Conservation (phyloP, 164 flowering plant species). For the Piper betle region DNA sequence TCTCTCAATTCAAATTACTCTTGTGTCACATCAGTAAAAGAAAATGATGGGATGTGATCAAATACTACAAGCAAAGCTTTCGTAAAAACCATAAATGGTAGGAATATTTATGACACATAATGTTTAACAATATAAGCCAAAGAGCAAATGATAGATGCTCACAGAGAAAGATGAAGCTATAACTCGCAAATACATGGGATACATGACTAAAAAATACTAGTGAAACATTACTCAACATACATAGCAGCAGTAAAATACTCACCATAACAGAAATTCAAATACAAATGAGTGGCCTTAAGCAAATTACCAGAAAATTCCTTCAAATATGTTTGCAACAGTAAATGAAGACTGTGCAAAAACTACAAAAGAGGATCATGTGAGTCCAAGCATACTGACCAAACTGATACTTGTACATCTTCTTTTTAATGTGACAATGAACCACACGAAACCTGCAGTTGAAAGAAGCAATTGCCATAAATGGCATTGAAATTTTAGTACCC, state of each 20-base stretch:
- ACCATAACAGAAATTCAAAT: background rate
- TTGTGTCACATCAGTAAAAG: background rate
- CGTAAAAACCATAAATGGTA: no score
- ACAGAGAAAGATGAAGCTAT: no score
- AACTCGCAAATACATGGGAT: no score
- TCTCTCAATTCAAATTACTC: background rate
- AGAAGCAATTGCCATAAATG: conserved; percentile 2
- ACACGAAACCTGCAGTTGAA: conserved; percentile 63
- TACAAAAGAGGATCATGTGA: conserved; percentile 94
- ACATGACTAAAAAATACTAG: no score
- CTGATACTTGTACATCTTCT: conserved; percentile 98
- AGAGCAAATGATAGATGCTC: no score
- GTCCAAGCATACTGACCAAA: conserved; percentile 99
- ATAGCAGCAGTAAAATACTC: background rate
- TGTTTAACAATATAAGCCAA: no score
- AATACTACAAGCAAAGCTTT: no score
- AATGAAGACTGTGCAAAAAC: conserved; percentile 87
- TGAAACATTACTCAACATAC: background rate
- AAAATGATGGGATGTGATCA: background rate
- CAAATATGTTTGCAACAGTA: conserved; percentile 89
- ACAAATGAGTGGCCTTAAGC: background rate
- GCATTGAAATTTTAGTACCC: conserved; percentile 1
- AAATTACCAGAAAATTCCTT: conserved; percentile 93
- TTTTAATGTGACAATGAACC: conserved; percentile 93
- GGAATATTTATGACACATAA: no score